Conservation (phyloP, 352 stramenopile genomes). For the Phytophthora pistaciae region DNA sequence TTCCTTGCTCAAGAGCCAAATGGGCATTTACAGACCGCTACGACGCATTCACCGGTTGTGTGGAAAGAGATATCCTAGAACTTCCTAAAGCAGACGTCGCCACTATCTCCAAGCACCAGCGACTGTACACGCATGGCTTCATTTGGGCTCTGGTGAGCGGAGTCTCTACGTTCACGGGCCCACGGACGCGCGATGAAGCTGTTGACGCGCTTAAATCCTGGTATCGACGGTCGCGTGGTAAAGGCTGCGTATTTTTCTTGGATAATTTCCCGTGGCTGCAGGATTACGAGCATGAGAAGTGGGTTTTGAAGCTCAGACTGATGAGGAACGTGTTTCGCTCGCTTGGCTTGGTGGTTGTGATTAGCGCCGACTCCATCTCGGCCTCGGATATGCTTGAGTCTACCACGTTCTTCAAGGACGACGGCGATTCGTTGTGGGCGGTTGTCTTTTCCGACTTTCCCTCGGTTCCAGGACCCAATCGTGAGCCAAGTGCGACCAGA, state of each 20-base stretch:
- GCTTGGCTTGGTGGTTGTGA: background rate
- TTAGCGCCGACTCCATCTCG: background rate
- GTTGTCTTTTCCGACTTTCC: background rate
- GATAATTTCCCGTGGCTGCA: background rate
- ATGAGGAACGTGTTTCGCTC: conserved; percentile 7
- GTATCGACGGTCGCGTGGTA: background rate
- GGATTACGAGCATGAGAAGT: background rate
- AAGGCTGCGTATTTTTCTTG: conserved; percentile 1
- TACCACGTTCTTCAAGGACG: background rate
- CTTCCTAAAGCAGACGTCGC: background rate
- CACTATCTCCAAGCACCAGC: background rate
- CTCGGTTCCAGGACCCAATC: background rate
- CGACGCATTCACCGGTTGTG: background rate
- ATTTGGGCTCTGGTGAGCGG: background rate
- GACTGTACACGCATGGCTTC: background rate
- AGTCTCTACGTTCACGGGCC: background rate
- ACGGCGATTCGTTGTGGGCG: background rate
- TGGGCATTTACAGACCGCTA: background rate
- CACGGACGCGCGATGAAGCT: background rate
- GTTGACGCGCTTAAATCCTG: background rate
- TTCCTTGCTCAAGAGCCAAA: background rate
- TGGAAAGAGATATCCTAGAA: background rate
- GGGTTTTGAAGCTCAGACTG: background rate
- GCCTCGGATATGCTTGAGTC: background rate
- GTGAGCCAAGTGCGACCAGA: background rate